These are phyloP conservation scores for Ceratocystis papillata DNA, from an alignment of 2,329 filamentous ascomycete species.

Conservation along the genomic window DNA sequence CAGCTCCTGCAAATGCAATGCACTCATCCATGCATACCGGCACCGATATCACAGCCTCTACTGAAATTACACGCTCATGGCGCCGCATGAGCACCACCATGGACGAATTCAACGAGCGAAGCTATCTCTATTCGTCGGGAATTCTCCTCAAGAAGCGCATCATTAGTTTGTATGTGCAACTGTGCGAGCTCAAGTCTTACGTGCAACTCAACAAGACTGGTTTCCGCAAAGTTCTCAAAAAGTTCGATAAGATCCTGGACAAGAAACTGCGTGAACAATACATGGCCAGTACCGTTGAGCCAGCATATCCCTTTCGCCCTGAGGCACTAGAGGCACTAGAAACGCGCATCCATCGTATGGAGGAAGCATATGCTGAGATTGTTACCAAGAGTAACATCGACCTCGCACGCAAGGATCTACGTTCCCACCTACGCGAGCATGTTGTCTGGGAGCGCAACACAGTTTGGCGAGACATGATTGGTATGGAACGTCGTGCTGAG, in stretches of 20 bases:
- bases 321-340: constrained; percentile 61
- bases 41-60: constrained; percentile 52
- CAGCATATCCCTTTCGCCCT: constrained; percentile 70
- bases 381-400: constrained; percentile 71
- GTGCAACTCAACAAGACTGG: constrained; percentile 93
- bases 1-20: constrained; percentile 15
- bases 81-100: constrained; percentile 57
- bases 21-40: constrained; percentile 32
- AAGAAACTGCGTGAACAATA: constrained; percentile 68
- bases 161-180: constrained; percentile 74
- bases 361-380: constrained; percentile 67
- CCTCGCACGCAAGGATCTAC: constrained; percentile 70
- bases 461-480: constrained; percentile 98
- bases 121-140: constrained; percentile 52
- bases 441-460: constrained; percentile 99
- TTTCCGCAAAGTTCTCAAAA: constrained; percentile 93
- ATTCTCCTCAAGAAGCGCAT: constrained; percentile 90
- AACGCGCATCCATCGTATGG: constrained; percentile 61
- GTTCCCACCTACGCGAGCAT: constrained; percentile 85
- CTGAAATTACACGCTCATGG: constrained; percentile 45
- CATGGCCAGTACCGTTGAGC: constrained; percentile 60
- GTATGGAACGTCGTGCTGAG: constrained; percentile 88
- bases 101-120: constrained; percentile 70
- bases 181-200: constrained; percentile 93
- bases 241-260: constrained; percentile 94